Evolutionary conservation across 1,139 yeast genomes (phyloP).

Genomic region (Yueomyces sp.): DNA sequence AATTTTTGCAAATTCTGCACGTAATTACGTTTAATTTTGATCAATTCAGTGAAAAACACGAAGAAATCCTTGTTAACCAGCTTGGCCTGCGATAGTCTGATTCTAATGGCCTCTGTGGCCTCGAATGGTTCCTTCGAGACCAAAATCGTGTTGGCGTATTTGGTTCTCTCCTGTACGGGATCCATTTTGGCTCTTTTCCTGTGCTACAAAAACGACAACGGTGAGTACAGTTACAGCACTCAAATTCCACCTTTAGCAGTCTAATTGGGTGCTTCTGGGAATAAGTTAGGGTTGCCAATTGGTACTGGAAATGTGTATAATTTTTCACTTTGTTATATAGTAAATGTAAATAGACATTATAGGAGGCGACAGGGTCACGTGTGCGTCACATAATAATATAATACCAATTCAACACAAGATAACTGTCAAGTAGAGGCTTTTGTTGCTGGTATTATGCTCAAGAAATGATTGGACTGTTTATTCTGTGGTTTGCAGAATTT

Average conservation of each 20-base stretch:
- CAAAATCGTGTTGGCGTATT: conserved; percentile 33
- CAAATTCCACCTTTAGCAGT: too few species aligned
- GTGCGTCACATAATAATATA: too few species aligned
- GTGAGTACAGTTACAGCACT: not conserved
- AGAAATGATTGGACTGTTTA: too few species aligned
- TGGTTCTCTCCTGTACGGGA: conserved; percentile 22
- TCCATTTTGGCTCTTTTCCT: not conserved
- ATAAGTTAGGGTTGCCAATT: not conserved
- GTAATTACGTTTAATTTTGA: conserved; percentile 36
- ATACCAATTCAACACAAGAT: too few species aligned
- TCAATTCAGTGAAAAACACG: conserved; percentile 42
- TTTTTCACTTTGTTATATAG: too few species aligned
- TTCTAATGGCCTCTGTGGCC: conserved; percentile 34
- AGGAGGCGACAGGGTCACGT: too few species aligned
- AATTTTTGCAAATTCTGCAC: conserved; percentile 39
- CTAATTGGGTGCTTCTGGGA: not conserved
- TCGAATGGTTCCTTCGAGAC: conserved; percentile 35
- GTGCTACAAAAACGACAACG: not conserved
- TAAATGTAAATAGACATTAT: too few species aligned
- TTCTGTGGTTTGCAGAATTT: too few species aligned
- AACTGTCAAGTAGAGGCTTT: too few species aligned
- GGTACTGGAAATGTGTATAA: not conserved
- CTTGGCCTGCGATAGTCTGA: conserved; percentile 35
- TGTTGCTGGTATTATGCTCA: too few species aligned
- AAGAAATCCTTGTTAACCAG: conserved; percentile 38